These are phyloP conservation scores for Pseudocercospora fijiensis DNA, from an alignment of 2,329 filamentous ascomycete genomes.

Conservation along the genomic window DNA sequence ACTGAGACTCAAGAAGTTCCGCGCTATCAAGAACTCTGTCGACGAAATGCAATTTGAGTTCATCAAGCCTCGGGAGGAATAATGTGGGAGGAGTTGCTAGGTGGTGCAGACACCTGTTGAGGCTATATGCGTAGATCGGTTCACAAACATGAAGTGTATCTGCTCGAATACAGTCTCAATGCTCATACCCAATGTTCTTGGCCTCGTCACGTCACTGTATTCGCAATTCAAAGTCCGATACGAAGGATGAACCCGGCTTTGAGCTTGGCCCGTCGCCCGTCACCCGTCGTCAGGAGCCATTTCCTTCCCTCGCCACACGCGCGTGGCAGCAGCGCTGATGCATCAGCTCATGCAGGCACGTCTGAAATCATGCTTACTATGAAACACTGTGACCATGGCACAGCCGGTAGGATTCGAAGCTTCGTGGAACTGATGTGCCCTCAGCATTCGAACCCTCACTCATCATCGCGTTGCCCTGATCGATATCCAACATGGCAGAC, in stretches of 20 bases:
- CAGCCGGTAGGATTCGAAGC: background rate
- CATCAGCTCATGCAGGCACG: background rate
- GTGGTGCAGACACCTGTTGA: background rate
- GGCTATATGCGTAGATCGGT: background rate
- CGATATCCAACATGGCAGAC: background rate
- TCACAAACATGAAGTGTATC: background rate
- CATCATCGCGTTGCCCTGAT: background rate
- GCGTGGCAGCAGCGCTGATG: background rate
- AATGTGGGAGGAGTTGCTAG: background rate
- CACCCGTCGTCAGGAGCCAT: background rate
- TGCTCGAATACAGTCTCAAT: background rate
- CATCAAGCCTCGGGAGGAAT: background rate
- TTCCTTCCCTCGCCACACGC: background rate
- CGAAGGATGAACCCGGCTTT: background rate
- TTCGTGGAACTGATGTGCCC: background rate
- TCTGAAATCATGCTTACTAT: background rate
- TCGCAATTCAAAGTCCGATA: background rate
- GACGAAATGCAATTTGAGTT: background rate
- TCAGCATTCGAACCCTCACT: background rate
- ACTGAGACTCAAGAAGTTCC: background rate
- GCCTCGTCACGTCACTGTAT: no score
- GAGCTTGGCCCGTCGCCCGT: background rate
- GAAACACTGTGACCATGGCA: background rate
- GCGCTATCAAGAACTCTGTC: background rate
- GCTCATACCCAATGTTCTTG: background rate